These are phyloP conservation scores for Bruguiera parviflora DNA, from an alignment of 345 rosid species.

Conservation along the genomic window DNA sequence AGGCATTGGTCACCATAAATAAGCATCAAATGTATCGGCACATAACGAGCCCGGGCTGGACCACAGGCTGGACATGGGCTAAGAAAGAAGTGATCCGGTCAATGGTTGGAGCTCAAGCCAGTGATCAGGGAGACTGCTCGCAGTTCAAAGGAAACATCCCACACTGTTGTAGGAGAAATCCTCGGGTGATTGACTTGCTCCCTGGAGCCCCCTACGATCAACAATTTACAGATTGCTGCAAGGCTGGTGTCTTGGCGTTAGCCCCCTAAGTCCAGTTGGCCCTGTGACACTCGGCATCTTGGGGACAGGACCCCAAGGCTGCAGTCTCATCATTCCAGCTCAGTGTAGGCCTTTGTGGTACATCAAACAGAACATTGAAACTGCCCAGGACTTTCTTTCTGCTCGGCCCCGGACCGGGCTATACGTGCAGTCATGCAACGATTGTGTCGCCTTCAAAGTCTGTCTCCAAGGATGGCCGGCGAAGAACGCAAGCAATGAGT, in stretches of 20 bases:
- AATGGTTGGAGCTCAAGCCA: constrained; percentile 70
- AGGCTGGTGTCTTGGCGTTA: constrained; percentile 53
- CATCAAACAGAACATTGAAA: constrained; percentile 61
- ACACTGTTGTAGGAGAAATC: constrained; percentile 53
- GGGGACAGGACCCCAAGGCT: constrained; percentile 61
- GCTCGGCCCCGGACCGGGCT: constrained; percentile 63
- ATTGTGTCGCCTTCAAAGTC: constrained; percentile 55
- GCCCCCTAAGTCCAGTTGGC: too few species aligned
- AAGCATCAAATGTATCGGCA: constrained; percentile 61
- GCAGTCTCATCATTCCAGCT: constrained; percentile 64
- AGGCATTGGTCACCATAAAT: constrained; percentile 58
- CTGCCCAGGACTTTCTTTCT: constrained; percentile 60
- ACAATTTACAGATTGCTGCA: constrained; percentile 65
- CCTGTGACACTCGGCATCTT: too few species aligned
- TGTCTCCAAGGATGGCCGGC: constrained; percentile 46
- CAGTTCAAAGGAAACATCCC: constrained; percentile 62
- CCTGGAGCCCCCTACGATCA: constrained; percentile 67
- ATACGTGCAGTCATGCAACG: constrained; percentile 59
- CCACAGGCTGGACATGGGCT: constrained; percentile 67
- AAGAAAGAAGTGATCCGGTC: constrained; percentile 75
- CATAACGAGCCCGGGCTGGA: constrained; percentile 65
- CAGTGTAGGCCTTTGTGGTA: constrained; percentile 61
- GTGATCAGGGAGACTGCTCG: constrained; percentile 78
- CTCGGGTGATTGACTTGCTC: constrained; percentile 58
- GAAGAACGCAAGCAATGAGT: constrained; percentile 69